Evolutionary conservation across 2,329 filamentous ascomycete genomes (phyloP), one percentile per base, ranked within the genome.

Genomic region (Microdochium bolleyi): DNA sequence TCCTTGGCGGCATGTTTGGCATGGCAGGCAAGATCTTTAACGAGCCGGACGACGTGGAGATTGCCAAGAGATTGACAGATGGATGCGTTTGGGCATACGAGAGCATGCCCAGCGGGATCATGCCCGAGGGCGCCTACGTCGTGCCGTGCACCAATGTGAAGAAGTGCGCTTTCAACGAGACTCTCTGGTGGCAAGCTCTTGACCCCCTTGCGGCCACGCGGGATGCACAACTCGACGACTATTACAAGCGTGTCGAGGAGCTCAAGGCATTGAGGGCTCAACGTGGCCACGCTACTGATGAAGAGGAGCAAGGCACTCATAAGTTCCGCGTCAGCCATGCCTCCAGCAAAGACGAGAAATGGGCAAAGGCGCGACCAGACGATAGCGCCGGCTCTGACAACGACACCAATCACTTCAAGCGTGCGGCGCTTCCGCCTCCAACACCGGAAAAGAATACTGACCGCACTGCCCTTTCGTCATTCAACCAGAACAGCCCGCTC

Each of bases 71-170:
- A 61, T 76, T 88, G n/a, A 77, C 84, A 0, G 82, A 86, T 53
- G 84, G 84, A 13, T 88, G 85, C 58, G 82, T 84, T 3, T 88
- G 84, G 85, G 83, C 83, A 11, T 88, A 88, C 62, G 76, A 80
- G 57, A 70, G 72, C 24, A 85, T 78, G 30, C 67, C 73, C 0
- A 76, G 75, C 1, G 84, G 84, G 14, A 76, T 88, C 54, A 87
- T 88, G 84, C 80, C 84, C 2, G 85, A 88, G 63, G 65, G 60
- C 2, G 73, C 75, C 2, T 63, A 59, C 5, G 64, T 80, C 4
- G 57, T 76, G 24, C 73, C 79, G 2, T 88, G 84, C 58, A 67
- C 67, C 1, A 61, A 66, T 32, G 25, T 64, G 57, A 70, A 71
- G 37, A 70, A 66, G 53, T 85, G 83, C 60, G 66, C 73, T 5